Conservation (phyloP, 2,329 filamentous ascomycete genomes). For the Neofusicoccum ribis region DNA sequence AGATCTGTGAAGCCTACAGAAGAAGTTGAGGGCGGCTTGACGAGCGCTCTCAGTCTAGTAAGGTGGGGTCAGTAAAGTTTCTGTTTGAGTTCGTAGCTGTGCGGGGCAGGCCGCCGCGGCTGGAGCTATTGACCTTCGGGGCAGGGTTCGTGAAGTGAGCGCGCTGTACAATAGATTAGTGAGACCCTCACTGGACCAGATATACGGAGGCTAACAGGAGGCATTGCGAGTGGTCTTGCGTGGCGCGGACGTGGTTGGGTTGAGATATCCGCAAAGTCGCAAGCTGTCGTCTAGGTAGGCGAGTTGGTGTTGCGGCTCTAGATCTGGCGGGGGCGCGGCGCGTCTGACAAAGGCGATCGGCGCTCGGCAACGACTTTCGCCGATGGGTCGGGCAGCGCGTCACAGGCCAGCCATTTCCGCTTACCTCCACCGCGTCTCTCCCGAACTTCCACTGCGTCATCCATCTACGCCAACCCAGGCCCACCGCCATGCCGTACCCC, state of each 20-base stretch:
- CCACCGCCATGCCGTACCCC: conserved; percentile 25
- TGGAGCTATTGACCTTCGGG: conserved; percentile 39
- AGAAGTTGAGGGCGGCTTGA: conserved; percentile 77
- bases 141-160: conserved; percentile 47
- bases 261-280: not conserved
- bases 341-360: too few species aligned
- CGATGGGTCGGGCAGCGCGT: conserved; percentile 32
- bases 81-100: not conserved
- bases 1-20: conserved; percentile 53
- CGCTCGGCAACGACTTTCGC: conserved; percentile 19
- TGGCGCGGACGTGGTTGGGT: not conserved
- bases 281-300: not conserved
- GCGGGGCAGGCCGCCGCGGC: not conserved
- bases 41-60: conserved; percentile 63
- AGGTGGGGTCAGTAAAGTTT: conserved; percentile 20
- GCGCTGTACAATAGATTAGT: conserved; percentile 34
- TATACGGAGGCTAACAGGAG: conserved; percentile 49
- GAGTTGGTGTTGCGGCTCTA: conserved; percentile 16
- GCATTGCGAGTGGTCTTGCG: conserved; percentile 44
- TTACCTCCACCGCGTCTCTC: conserved; percentile 24
- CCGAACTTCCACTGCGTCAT: not conserved
- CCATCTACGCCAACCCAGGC: conserved; percentile 18
- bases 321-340: not conserved
- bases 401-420: conserved; percentile 24
- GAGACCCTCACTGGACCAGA: not conserved